Conservation (phyloP, 768 basidiomycete genomes). For the Tricholomella constricta region DNA sequence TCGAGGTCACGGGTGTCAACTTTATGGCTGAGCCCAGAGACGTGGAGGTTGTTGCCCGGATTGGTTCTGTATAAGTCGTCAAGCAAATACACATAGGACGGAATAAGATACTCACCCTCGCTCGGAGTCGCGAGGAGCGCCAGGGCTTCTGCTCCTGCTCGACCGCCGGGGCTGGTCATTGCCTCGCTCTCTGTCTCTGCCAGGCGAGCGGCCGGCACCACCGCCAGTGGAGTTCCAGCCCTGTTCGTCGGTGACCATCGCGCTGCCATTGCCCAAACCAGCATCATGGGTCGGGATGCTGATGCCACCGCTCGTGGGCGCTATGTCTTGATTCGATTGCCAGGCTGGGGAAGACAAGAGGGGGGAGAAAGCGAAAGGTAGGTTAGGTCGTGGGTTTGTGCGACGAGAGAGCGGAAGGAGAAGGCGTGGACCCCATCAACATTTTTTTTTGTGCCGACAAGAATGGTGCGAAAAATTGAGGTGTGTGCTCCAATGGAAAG, state of each 20-base stretch:
- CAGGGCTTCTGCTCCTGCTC: constrained; percentile 82
- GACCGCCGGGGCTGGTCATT: constrained; percentile 62
- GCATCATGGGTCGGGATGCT: constrained; percentile 68
- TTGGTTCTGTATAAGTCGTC: constrained; percentile 46
- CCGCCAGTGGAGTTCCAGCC: constrained; percentile 49
- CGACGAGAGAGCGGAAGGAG: constrained; percentile 20
- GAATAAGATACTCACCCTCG: constrained; percentile 50
- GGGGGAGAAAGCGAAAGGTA: constrained; percentile 33
- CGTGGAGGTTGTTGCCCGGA: constrained; percentile 67
- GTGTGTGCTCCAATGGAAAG: constrained; percentile 15
- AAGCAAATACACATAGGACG: constrained; percentile 5
- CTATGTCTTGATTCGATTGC: constrained; percentile 78
- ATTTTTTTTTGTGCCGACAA: constrained; percentile 23
- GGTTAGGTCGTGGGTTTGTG: constrained; percentile 40
- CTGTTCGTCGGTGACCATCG: constrained; percentile 55
- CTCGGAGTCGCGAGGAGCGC: constrained; percentile 42
- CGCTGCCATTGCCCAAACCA: constrained; percentile 38
- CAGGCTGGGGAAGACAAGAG: constrained; percentile 58
- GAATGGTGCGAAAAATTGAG: constrained; percentile 19
- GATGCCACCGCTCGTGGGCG: constrained; percentile 63
- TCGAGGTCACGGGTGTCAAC: constrained; percentile 87
- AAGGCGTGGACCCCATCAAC: constrained; percentile 14
- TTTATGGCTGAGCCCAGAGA: constrained; percentile 58
- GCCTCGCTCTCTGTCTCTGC: constrained; percentile 39
- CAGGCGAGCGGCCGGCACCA: constrained; percentile 40